Evolutionary conservation across 257 asterid genomes (phyloP), one percentile per base, ranked within the genome.

Genomic region (Capsicum baccatum): DNA sequence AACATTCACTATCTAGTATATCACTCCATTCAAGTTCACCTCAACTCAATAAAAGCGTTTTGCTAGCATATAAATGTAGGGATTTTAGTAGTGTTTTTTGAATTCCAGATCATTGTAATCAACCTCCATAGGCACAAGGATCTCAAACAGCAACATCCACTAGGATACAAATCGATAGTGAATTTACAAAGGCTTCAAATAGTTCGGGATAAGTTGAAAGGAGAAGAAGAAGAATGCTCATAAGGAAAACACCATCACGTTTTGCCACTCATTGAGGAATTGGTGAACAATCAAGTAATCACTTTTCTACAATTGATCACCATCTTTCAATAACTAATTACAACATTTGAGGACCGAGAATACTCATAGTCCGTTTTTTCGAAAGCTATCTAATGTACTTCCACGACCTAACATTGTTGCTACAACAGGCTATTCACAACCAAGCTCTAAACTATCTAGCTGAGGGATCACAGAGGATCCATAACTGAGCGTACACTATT

Each of bases 351-450:
- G 47, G 48, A 76, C 81, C 7, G 4, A 52, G 48, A 76, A 76
- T 39, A 52, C 19, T 76, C 63, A 39, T 11, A 64, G 37, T 76
- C 62, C 8, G 12, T 11, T 66, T 83, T 80, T 15, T 42, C 33
- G 1, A 79, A 84, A 79, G 80, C 86, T 84, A 82, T 84, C 79
- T 85, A 82, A 84, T 82, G 48, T 79, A 68, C 42, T 52, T 52
- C 14, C 26, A 81, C 68, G 81, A 37, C 78, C 82, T 70, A 84
- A 58, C 78, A 87, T 68, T 78, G 60, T 86, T 79, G 44, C 44
- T 64, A 82, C 83, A 74, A 80, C 81, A 70, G 55, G 80, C 88
- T 90, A 88, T 87, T 82, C 87, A 88, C 80, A 79, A 84, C 60
- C 68, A 59, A 21, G 81, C 54, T 67, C 55, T 55, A 69, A 82